Evolutionary conservation across 2,329 filamentous ascomycete species (phyloP).

Genomic region (Neodidymelliopsis sp.): DNA sequence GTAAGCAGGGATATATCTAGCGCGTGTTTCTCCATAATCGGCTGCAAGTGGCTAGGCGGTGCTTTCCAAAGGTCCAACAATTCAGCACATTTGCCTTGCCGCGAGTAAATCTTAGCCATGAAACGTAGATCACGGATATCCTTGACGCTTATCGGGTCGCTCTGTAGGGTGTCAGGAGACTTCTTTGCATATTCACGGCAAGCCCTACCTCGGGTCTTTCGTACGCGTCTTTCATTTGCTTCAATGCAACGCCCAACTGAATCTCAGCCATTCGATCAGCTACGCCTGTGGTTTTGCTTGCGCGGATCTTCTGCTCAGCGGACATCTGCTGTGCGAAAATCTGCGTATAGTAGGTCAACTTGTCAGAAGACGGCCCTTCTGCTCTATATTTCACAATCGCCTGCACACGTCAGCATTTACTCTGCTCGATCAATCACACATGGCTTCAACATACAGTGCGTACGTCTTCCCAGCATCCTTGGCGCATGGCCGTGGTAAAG

Average conservation of each 20-base stretch:
- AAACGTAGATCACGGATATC: slow-evolving; percentile 45
- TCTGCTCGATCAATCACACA: too few relatives aligned
- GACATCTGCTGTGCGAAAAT: slow-evolving; percentile 41
- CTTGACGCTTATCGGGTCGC: slow-evolving; percentile 36
- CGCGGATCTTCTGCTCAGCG: slow-evolving; percentile 30
- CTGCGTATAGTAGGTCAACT: slow-evolving; percentile 35
- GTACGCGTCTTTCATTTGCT: slow-evolving; percentile 38
- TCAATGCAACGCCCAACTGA: slow-evolving; percentile 31
- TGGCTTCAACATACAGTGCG: slow-evolving; percentile 33
- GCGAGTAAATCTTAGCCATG: slow-evolving; percentile 40
- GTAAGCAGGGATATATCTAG: slow-evolving; percentile 33
- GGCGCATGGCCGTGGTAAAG: slow-evolving; percentile 37
- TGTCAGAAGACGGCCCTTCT: slow-evolving; percentile 32
- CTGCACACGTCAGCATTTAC: slow-evolving; percentile 25
- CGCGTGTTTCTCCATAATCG: slow-evolving; percentile 30
- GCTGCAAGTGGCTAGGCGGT: slow-evolving; percentile 24
- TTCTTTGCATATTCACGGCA: neutral
- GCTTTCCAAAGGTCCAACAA: slow-evolving; percentile 36
- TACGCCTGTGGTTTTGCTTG: slow-evolving; percentile 7
- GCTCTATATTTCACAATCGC: slow-evolving; percentile 41
- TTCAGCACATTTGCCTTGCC: slow-evolving; percentile 34
- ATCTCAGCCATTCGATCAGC: slow-evolving; percentile 26
- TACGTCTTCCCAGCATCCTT: slow-evolving; percentile 47
- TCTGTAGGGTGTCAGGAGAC: slow-evolving; percentile 28
- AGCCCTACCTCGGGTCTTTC: slow-evolving; percentile 32